phyloP scores from a whole-genome alignment of 768 basidiomycete species.

The Tricholoma saponaceum region DNA sequence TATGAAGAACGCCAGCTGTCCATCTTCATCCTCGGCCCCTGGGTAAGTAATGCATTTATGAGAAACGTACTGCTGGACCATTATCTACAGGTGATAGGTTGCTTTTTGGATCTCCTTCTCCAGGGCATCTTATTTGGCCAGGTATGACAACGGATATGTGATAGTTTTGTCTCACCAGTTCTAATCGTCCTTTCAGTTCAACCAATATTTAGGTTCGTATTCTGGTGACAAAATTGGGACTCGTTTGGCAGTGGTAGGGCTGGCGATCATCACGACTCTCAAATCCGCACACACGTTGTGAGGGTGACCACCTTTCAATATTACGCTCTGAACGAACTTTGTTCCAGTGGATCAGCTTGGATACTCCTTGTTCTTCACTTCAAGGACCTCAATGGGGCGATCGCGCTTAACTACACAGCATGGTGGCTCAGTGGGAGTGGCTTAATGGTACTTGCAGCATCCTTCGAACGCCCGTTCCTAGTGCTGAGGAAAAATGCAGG shows the following conservation, averaged over 20 bases:
- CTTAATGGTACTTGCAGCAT: constrained; percentile 23
- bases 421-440: constrained; percentile 30
- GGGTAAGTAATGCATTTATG: constrained; percentile 16
- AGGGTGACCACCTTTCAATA: background rate
- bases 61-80: background rate
- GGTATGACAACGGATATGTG: constrained; percentile 8
- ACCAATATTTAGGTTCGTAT: constrained; percentile 21
- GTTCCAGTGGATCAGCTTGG: constrained; percentile 19
- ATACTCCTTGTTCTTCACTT: constrained; percentile 24
- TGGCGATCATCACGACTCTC: constrained; percentile 23
- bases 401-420: constrained; percentile 23
- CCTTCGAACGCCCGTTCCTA: background rate
- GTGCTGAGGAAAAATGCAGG: constrained; percentile 11
- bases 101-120: constrained; percentile 23
- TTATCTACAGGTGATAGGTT: constrained; percentile 23
- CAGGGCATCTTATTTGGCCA: constrained; percentile 29
- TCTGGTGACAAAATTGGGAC: constrained; percentile 17
- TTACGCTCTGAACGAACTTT: constrained; percentile 1
- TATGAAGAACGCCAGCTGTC: constrained; percentile 19
- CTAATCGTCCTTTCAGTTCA: constrained; percentile 16
- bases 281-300: constrained; percentile 29
- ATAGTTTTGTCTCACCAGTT: background rate
- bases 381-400: constrained; percentile 23
- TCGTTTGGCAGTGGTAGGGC: constrained; percentile 18
- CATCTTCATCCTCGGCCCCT: constrained; percentile 29